A percentile compares a stretch with the other conserved stretches of the same genome.
phyloP scores from a whole-genome alignment of 2,329 filamentous ascomycete genomes.

The Curvularia sp. region DNA sequence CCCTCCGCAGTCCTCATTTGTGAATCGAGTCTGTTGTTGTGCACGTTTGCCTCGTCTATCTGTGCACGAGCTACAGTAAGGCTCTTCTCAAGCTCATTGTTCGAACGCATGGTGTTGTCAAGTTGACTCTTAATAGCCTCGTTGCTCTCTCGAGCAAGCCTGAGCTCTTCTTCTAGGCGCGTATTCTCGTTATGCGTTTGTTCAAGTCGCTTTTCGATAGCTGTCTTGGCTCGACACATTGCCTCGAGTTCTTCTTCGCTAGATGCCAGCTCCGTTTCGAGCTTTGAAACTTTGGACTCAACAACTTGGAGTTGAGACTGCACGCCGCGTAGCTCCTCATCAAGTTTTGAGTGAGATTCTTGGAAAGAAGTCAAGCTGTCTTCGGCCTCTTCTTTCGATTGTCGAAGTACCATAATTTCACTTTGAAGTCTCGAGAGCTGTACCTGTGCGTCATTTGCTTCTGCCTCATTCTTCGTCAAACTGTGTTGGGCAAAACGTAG shows the following conservation, averaged over 20 bases:
- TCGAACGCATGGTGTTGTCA: conserved; percentile 10
- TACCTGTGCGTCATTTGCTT: conserved; percentile 17
- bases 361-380: conserved; percentile 26
- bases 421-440: conserved; percentile 28
- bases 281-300: conserved; percentile 19
- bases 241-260: conserved; percentile 30
- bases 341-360: conserved; percentile 24
- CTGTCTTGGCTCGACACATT: conserved; percentile 23
- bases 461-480: conserved; percentile 21
- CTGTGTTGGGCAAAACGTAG: conserved; percentile 20
- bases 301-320: conserved; percentile 23
- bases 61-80: conserved; percentile 23
- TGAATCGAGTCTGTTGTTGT: conserved; percentile 23
- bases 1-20: conserved; percentile 15
- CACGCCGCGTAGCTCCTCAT: conserved; percentile 24
- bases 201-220: conserved; percentile 28
- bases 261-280: conserved; percentile 20
- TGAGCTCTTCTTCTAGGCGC: conserved; percentile 33
- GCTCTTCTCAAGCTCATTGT: conserved; percentile 28
- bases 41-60: conserved; percentile 20
- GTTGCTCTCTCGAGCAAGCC: conserved; percentile 20
- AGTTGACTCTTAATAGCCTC: conserved; percentile 21
- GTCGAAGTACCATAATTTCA: conserved; percentile 21
- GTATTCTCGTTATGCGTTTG: conserved; percentile 20
- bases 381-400: conserved; percentile 32